These are phyloP conservation scores for Yarrowia porcina DNA, from an alignment of 805 yeast genomes.

Conservation along the genomic window DNA sequence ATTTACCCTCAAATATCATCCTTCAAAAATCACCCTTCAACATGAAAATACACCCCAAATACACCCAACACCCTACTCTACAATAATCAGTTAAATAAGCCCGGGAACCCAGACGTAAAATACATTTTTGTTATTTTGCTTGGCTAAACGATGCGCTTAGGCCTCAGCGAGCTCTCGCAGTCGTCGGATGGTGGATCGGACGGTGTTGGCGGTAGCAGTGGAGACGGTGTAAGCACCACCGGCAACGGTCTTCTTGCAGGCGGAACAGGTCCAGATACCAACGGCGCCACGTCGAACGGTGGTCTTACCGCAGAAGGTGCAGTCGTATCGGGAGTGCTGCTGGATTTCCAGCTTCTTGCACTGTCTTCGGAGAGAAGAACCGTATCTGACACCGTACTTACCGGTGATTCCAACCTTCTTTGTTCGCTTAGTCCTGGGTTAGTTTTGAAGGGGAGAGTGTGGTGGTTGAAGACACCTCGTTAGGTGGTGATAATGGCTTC, in stretches of 20 bases:
- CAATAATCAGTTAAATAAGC: neutral
- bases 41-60: no score
- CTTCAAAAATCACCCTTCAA: no score
- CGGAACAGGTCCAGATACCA: conserved; percentile 98
- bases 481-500: neutral
- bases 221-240: conserved; percentile 99
- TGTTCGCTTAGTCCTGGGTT: conserved; percentile 95
- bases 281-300: conserved; percentile 95
- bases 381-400: conserved; percentile 99
- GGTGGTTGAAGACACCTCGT: neutral
- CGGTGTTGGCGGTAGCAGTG: conserved; percentile 99
- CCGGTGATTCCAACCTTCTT: conserved; percentile 99
- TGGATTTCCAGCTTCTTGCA: conserved; percentile 98
- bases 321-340: conserved; percentile 98
- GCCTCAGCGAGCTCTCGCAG: conserved; percentile 99
- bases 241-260: conserved; percentile 95
- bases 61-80: no score
- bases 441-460: neutral
- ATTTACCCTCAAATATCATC: neutral
- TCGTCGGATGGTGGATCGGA: conserved; percentile 99
- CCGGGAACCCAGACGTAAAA: conserved; percentile 19
- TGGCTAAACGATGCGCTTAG: conserved; percentile 45
- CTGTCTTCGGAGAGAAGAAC: conserved; percentile 99
- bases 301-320: conserved; percentile 99
- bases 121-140: conserved; percentile 25